Base-by-base conservation (phyloP, 306 rosid species). In the Medicago arabica region DNA sequence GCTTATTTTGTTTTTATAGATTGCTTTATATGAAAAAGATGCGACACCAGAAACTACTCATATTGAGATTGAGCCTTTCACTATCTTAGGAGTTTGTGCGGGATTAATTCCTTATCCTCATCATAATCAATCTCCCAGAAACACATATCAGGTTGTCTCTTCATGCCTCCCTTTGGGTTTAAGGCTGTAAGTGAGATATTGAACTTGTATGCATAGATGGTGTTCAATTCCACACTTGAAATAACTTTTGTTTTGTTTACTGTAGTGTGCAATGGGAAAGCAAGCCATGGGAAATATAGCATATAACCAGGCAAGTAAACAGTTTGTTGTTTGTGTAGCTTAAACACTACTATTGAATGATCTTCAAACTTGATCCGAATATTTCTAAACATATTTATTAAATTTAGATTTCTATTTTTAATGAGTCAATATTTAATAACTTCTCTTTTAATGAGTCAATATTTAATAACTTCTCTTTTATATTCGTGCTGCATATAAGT, bases 271-370 rank as follows among this genome's bases (percentile, higher is more conserved):
- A 11, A 94, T 92, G 98, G 98, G 98, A 78, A 94, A 94, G 82
- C 98, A 94, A 87, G 98, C 98, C 21, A 94, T 94, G 98, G 98
- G 98, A 75, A 94, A 92, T 78, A 88, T 94, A 73, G 97, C 98
- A 63, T 91, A 75, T 81, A 94, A 94, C 82, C 98, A 91, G 94
- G 97, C 85, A 78, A 81, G 86, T 74, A 28, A 21, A 63, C 18
- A 43, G 65, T 79, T 68, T 69, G 74, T 13, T 79, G 67, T 61
- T 21, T 75, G 21, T 51, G 25, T 63, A 55, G 78, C 65, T 7
- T 31, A 46, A n/a, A 59, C n/a, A 36, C 41, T 31, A 5, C 13
- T 18, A 43, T 44, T 79, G 43, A 54, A 12, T 58, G 76, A 18
- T 3, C 43, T 40, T 60, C 69, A 57, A 23, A 70, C 17, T 39